phyloP scores from a whole-genome alignment of 805 yeast species.

The Wickerhamomyces sydowiorum region DNA sequence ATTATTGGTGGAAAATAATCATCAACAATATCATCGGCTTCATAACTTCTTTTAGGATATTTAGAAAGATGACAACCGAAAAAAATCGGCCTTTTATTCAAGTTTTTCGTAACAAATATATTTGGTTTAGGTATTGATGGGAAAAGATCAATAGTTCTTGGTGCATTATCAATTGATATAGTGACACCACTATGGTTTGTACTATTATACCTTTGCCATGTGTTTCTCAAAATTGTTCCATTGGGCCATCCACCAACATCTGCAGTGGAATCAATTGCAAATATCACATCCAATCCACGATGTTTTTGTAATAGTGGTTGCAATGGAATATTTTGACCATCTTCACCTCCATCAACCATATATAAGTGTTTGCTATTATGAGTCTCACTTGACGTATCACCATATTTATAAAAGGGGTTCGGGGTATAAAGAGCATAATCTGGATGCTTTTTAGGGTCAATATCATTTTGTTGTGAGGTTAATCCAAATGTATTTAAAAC shows the following conservation, averaged over 20 bases:
- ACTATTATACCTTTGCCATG: conserved; percentile 18
- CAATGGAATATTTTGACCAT: conserved; percentile 65
- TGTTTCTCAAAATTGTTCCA: conserved; percentile 44
- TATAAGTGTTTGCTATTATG: conserved; percentile 27
- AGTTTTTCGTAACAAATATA: conserved; percentile 40
- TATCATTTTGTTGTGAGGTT: conserved; percentile 28
- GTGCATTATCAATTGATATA: conserved; percentile 31
- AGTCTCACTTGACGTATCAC: conserved; percentile 15
- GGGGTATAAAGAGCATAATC: conserved; percentile 60
- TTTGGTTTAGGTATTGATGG: conserved; percentile 58
- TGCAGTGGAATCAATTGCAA: conserved; percentile 56
- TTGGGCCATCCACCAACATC: conserved; percentile 52
- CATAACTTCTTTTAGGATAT: conserved; percentile 7
- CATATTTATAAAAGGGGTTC: conserved; percentile 47
- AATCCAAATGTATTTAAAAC: conserved; percentile 40
- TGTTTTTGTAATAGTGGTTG: conserved; percentile 58
- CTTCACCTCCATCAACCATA: conserved; percentile 79
- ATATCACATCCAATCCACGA: conserved; percentile 54
- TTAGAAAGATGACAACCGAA: conserved; percentile 57
- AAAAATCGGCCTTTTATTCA: conserved; percentile 62
- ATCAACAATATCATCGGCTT: background rate
- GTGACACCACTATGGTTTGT: conserved; percentile 21
- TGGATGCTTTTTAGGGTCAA: conserved; percentile 33
- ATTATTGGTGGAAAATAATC: conserved; percentile 45
- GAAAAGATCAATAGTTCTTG: conserved; percentile 37